Evolutionary conservation across 805 yeast species (phyloP).

Genomic region (Metschnikowia koreensis): DNA sequence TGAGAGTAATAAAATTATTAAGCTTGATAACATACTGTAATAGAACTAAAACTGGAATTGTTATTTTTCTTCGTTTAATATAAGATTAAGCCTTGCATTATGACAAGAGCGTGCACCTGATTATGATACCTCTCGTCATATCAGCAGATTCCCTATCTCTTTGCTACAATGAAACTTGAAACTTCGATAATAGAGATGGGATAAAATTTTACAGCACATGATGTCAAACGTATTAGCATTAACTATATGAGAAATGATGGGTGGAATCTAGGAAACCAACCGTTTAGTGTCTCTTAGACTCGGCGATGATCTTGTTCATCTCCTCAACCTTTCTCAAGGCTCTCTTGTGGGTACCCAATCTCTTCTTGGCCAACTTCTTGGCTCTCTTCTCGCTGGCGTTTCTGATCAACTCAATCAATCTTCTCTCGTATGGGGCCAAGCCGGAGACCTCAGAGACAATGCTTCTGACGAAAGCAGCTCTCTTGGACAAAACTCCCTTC

Average conservation of each 20-base stretch:
- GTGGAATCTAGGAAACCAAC: neutral
- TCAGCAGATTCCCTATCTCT: too few relatives aligned
- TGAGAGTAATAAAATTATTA: too few relatives aligned
- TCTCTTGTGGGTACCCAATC: conserved; percentile 99
- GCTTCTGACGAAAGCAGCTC: conserved; percentile 93
- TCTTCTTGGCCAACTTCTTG: conserved; percentile 99
- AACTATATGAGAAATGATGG: conserved; percentile 14
- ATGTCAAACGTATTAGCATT: conserved; percentile 20
- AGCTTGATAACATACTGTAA: too few relatives aligned
- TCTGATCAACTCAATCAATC: conserved; percentile 98
- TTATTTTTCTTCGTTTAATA: too few relatives aligned
- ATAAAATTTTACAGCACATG: neutral
- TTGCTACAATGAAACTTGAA: too few relatives aligned
- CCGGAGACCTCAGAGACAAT: conserved; percentile 97
- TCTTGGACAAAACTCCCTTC: conserved; percentile 95
- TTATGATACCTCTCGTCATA: too few relatives aligned
- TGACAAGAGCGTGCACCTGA: too few relatives aligned
- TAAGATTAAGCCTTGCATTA: too few relatives aligned
- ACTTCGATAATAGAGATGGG: neutral
- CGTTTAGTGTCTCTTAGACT: conserved; percentile 87
- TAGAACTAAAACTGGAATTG: too few relatives aligned
- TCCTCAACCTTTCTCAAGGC: conserved; percentile 99
- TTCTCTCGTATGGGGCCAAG: conserved; percentile 99
- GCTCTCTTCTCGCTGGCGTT: conserved; percentile 99
- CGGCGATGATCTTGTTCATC: conserved; percentile 93